A percentile compares a stretch with the other conserved stretches of the same genome.
phyloP scores from a whole-genome alignment of 176 grass and related monocot genomes.

The sorghum (Sorghum bicolor) region Sorghum_bicolor_NCBIv3 NC_012870.2:2141001-2141500 shows the following conservation, averaged over 20 bases:
- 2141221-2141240: neutral
- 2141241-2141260: neutral
- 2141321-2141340: too few relatives aligned
- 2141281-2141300: neutral
- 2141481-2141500: too few relatives aligned
- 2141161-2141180: neutral
- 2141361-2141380: too few relatives aligned
- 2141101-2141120: too few relatives aligned
- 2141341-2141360: too few relatives aligned
- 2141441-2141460: too few relatives aligned
- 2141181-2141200: neutral
- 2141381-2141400: too few relatives aligned
- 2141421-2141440: too few relatives aligned
- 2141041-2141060: neutral
- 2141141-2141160: neutral
- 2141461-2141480: too few relatives aligned
- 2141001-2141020: neutral
- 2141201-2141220: neutral
- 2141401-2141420: too few relatives aligned
- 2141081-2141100: neutral
- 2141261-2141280: neutral
- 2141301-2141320: neutral
- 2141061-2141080: slow-evolving; percentile 12
- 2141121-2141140: neutral
- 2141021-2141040: neutral